Conservation (phyloP, 768 basidiomycete genomes). For the Podaxis sp. region DNA sequence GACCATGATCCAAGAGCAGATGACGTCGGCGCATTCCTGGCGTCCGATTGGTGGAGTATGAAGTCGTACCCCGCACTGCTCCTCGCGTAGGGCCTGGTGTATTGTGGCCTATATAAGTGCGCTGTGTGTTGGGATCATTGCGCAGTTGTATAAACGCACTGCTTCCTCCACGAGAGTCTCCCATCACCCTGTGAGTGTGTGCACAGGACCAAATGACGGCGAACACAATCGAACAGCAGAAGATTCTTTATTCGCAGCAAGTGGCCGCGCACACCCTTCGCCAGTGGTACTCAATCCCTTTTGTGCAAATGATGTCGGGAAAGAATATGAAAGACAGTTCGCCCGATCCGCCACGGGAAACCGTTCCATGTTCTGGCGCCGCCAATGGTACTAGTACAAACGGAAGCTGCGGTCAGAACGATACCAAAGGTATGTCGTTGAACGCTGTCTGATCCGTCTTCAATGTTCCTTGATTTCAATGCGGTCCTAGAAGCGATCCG, state of each 20-base stretch:
- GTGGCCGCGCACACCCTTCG: slow-evolving; percentile 40
- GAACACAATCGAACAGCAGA: slow-evolving; percentile 36
- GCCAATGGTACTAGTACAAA: background rate
- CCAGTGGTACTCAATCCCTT: slow-evolving; percentile 32
- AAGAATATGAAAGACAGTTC: background rate
- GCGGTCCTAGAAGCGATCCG: background rate
- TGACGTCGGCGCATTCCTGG: slow-evolving; percentile 6
- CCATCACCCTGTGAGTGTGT: background rate
- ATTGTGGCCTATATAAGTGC: background rate
- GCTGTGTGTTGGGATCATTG: background rate
- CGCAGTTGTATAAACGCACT: slow-evolving; percentile 13
- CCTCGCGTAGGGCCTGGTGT: background rate
- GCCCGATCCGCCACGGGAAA: background rate
- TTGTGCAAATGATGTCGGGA: background rate
- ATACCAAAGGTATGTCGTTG: background rate
- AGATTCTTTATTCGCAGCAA: slow-evolving; percentile 36
- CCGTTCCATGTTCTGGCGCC: background rate
- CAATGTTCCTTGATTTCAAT: background rate
- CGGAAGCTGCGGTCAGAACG: background rate
- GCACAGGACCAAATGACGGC: slow-evolving; percentile 18
- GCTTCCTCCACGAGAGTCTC: slow-evolving; percentile 8
- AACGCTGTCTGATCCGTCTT: background rate
- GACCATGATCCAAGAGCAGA: background rate
- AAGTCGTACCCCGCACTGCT: slow-evolving; percentile 8
- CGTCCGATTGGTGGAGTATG: slow-evolving; percentile 12